These are phyloP conservation scores for Rhizophagus sp. DNA, from an alignment of 192 early-diverging fungal genomes.

Conservation along the genomic window DNA sequence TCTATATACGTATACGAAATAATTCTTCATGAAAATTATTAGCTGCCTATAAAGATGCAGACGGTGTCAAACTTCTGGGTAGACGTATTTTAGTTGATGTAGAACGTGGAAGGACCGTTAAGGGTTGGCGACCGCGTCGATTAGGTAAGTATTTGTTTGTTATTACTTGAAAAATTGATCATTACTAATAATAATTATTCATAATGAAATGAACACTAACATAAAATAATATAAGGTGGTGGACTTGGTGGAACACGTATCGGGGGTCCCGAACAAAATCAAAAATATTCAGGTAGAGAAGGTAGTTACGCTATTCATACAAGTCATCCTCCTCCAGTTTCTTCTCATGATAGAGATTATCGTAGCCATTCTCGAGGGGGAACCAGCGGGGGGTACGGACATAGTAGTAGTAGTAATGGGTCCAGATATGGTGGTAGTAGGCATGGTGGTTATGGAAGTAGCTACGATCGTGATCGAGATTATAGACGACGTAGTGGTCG, in stretches of 20 bases:
- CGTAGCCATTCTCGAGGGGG: conserved; percentile 35
- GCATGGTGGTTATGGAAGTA: conserved; percentile 38
- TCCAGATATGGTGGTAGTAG: conserved; percentile 42
- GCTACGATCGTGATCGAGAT: conserved; percentile 57
- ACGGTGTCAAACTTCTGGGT: conserved; percentile 84
- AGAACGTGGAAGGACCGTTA: conserved; percentile 94
- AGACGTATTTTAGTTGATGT: conserved; percentile 91
- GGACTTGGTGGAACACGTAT: conserved; percentile 75
- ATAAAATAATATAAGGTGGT: conserved; percentile 48
- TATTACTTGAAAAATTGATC: not conserved
- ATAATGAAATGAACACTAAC: not conserved
- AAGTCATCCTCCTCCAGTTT: not conserved
- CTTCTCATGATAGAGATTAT: conserved; percentile 40
- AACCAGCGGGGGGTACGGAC: conserved; percentile 34
- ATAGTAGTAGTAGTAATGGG: conserved; percentile 34
- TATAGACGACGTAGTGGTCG: conserved; percentile 47
- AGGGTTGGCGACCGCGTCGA: conserved; percentile 90
- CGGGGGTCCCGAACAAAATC: conserved; percentile 57
- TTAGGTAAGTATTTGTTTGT: conserved; percentile 47
- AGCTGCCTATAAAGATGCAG: conserved; percentile 83
- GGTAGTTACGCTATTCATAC: conserved; percentile 19
- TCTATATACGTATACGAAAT: not conserved
- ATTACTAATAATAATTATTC: not conserved
- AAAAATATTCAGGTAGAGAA: conserved; percentile 54
- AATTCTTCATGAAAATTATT: not conserved